Evolutionary conservation across 2,329 filamentous ascomycete genomes (phyloP).

Genomic region (Lachnellula occidentalis): DNA sequence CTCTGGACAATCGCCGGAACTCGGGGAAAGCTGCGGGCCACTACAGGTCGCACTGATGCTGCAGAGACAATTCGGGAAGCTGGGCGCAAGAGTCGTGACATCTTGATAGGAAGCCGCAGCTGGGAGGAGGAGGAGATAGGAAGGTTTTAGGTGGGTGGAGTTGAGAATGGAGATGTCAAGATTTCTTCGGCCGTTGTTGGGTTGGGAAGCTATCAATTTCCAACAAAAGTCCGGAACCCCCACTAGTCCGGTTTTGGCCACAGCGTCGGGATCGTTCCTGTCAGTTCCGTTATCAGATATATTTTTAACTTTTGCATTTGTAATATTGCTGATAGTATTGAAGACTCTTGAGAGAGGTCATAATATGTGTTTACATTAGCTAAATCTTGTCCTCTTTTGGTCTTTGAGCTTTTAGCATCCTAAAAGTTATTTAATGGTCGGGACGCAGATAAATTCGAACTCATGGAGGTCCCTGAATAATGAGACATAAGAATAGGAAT

Average conservation of each 20-base stretch:
- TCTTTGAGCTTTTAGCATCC: no score
- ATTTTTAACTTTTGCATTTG: not conserved
- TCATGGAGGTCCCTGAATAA: no score
- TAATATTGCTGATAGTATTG: not conserved
- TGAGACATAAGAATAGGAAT: no score
- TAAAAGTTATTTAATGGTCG: no score
- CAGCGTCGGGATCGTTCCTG: no score
- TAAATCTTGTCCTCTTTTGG: no score
- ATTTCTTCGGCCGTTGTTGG: conserved; percentile 3
- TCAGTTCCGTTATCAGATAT: not conserved
- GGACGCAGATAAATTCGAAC: no score
- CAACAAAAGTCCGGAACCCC: not conserved
- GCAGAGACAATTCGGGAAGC: conserved; percentile 57
- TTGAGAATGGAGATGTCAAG: conserved; percentile 7
- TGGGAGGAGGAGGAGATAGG: conserved; percentile 10
- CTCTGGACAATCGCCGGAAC: conserved; percentile 28
- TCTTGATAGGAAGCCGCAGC: conserved; percentile 24
- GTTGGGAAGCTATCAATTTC: not conserved
- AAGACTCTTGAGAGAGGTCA: no score
- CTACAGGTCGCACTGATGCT: conserved; percentile 39
- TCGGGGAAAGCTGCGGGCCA: conserved; percentile 38
- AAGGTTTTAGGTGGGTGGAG: conserved; percentile 9
- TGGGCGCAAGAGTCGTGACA: conserved; percentile 57
- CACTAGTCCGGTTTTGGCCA: not conserved
- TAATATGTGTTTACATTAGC: no score